phyloP scores from a whole-genome alignment of 345 rosid species.

The Rhizophora mangle region DNA sequence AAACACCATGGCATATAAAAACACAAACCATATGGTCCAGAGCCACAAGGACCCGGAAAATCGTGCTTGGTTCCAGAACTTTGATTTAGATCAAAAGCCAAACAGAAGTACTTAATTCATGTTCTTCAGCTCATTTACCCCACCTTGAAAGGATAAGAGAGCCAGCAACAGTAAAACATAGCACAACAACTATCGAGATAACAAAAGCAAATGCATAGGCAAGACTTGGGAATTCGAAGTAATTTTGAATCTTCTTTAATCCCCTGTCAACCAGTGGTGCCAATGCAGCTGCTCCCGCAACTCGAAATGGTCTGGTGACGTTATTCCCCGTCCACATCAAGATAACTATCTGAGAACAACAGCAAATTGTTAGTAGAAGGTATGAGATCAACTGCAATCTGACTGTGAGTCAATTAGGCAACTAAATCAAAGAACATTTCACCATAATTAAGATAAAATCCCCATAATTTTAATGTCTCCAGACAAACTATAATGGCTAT shows the following conservation, averaged over 20 bases:
- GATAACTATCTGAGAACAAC: slow-evolving; percentile 32
- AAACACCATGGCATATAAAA: too few species aligned
- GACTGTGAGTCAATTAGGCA: too few species aligned
- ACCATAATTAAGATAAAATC: too few species aligned
- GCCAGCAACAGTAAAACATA: slow-evolving; percentile 23
- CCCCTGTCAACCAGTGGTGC: slow-evolving; percentile 36
- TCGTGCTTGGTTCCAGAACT: neutral
- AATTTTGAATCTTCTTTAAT: slow-evolving; percentile 34
- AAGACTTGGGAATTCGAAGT: slow-evolving; percentile 27
- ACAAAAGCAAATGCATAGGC: slow-evolving; percentile 37
- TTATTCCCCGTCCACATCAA: slow-evolving; percentile 48
- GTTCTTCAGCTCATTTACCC: slow-evolving; percentile 23
- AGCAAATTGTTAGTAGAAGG: neutral
- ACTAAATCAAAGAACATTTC: too few species aligned
- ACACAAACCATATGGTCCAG: too few species aligned
- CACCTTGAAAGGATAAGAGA: slow-evolving; percentile 40
- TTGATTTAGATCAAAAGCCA: neutral
- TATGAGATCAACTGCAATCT: too few species aligned
- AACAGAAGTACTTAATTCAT: neutral
- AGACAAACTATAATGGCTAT: too few species aligned
- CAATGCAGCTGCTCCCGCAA: slow-evolving; percentile 41
- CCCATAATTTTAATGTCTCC: too few species aligned
- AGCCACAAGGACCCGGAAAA: too few species aligned
- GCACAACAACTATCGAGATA: slow-evolving; percentile 27
- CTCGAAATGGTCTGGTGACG: slow-evolving; percentile 41